phyloP scores from a whole-genome alignment of 192 early-diverging fungal genomes.

The Backusella morwellensis region DNA sequence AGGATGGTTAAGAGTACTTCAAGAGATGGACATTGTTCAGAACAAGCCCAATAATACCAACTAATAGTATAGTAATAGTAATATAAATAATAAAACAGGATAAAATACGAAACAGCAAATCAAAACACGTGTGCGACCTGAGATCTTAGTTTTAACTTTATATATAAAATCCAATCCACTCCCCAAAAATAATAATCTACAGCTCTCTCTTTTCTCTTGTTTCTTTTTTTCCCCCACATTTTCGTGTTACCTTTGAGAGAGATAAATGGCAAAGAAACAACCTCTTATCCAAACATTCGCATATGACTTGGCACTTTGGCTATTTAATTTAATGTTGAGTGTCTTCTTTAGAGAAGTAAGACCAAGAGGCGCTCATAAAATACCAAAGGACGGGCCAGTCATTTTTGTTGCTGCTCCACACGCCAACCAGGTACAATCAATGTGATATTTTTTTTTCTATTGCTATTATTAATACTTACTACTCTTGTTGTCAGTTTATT shows the following conservation, averaged over 20 bases:
- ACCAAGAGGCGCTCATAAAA: slow-evolving; percentile 75
- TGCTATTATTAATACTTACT: background rate
- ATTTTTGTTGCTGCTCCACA: slow-evolving; percentile 90
- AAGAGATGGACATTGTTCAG: slow-evolving; percentile 43
- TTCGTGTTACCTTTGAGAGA: background rate
- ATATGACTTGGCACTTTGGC: slow-evolving; percentile 67
- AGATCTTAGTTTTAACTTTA: background rate
- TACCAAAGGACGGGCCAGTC: slow-evolving; percentile 85
- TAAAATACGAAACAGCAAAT: background rate
- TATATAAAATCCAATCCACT: background rate
- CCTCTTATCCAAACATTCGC: background rate
- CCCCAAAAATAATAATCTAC: background rate
- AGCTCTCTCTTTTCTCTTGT: background rate
- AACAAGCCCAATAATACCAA: background rate
- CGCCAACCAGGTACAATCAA: slow-evolving; percentile 60
- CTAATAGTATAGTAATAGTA: background rate
- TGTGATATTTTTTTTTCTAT: background rate
- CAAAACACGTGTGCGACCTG: background rate
- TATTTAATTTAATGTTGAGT: slow-evolving; percentile 67
- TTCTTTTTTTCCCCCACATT: background rate
- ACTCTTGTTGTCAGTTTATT: slow-evolving; percentile 66
- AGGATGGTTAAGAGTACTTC: slow-evolving; percentile 50
- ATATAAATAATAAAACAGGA: background rate
- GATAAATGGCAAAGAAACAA: background rate
- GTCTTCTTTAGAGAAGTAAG: slow-evolving; percentile 92